A percentile compares a stretch with the other conserved stretches of the same genome.
phyloP scores from a whole-genome alignment of 1,139 yeast species.

The Yamadazyma diospyri region DNA sequence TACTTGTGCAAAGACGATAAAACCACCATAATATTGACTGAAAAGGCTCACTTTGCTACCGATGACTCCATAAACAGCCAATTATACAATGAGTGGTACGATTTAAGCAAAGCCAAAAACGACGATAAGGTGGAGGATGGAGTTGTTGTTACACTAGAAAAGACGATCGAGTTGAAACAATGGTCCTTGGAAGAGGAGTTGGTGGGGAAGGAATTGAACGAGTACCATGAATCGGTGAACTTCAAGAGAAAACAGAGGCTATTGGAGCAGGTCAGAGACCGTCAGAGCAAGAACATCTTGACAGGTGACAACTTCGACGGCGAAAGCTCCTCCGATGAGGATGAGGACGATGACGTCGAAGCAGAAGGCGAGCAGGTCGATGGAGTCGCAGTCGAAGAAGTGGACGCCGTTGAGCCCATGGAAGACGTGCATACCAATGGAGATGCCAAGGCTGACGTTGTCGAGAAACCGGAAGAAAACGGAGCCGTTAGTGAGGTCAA shows the following conservation, averaged over 20 bases:
- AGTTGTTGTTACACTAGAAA: slow-evolving; percentile 51
- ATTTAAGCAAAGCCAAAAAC: slow-evolving; percentile 32
- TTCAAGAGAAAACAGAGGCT: slow-evolving; percentile 43
- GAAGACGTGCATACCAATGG: slow-evolving; percentile 10
- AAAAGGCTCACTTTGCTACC: slow-evolving; percentile 39
- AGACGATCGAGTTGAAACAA: slow-evolving; percentile 25
- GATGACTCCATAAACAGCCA: slow-evolving; percentile 27
- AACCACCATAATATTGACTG: slow-evolving; percentile 73
- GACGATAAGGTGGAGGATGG: slow-evolving; percentile 53
- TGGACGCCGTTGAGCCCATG: slow-evolving; percentile 7
- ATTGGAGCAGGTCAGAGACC: slow-evolving; percentile 52
- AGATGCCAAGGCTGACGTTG: slow-evolving; percentile 5
- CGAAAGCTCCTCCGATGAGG: slow-evolving; percentile 40
- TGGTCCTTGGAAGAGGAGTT: slow-evolving; percentile 49
- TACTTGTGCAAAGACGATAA: slow-evolving; percentile 60
- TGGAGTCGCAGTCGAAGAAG: slow-evolving; percentile 5
- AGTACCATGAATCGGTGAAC: slow-evolving; percentile 45
- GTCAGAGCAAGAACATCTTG: slow-evolving; percentile 52
- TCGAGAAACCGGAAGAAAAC: slow-evolving; percentile 4
- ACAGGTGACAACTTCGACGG: slow-evolving; percentile 40
- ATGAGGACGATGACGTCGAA: slow-evolving; percentile 19
- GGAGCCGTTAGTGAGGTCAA: slow-evolving; percentile 7
- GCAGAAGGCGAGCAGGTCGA: slow-evolving; percentile 14
- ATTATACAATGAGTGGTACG: slow-evolving; percentile 59
- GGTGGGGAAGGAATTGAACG: slow-evolving; percentile 45